Conservation (phyloP, 352 stramenopile genomes). For the Phytophthora hibernalis region DNA sequence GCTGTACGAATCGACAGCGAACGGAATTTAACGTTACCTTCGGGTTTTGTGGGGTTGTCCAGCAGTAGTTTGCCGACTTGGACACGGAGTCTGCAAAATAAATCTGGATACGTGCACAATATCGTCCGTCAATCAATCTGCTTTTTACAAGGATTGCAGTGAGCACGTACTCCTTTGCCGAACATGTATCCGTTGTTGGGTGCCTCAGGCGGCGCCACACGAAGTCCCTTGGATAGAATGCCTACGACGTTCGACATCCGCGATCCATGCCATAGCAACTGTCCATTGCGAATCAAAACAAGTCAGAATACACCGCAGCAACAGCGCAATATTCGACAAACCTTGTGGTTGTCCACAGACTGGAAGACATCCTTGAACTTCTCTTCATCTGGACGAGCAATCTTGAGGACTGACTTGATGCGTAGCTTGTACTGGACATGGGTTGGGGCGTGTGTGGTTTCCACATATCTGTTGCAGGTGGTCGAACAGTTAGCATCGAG, state of each 20-base stretch:
- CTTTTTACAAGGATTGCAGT: not conserved
- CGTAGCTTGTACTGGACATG: conserved; percentile 71
- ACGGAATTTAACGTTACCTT: conserved; percentile 38
- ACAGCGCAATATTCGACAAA: conserved; percentile 12
- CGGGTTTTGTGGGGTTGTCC: conserved; percentile 62
- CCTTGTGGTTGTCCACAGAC: conserved; percentile 68
- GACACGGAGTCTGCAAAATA: conserved; percentile 88
- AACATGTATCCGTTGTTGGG: conserved; percentile 86
- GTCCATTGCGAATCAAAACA: not conserved
- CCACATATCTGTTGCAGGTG: conserved; percentile 50
- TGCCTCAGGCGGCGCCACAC: conserved; percentile 82
- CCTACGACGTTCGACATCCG: conserved; percentile 78
- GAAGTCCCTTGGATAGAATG: conserved; percentile 82
- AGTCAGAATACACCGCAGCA: conserved; percentile 1
- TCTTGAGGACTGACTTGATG: conserved; percentile 64
- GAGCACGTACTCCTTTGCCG: conserved; percentile 78
- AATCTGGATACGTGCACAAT: conserved; percentile 45
- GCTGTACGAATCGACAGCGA: not conserved
- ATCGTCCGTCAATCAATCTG: not conserved
- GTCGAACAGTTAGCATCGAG: conserved; percentile 8
- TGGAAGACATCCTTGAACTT: conserved; percentile 49
- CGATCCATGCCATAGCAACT: conserved; percentile 90
- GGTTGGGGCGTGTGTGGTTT: conserved; percentile 67
- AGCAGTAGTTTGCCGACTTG: conserved; percentile 90
- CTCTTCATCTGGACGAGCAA: conserved; percentile 57